A percentile compares a stretch with the other conserved stretches of the same genome.
Evolutionary conservation across 331 rosid genomes (phyloP).

Genomic region (Rosa hybrid): DNA sequence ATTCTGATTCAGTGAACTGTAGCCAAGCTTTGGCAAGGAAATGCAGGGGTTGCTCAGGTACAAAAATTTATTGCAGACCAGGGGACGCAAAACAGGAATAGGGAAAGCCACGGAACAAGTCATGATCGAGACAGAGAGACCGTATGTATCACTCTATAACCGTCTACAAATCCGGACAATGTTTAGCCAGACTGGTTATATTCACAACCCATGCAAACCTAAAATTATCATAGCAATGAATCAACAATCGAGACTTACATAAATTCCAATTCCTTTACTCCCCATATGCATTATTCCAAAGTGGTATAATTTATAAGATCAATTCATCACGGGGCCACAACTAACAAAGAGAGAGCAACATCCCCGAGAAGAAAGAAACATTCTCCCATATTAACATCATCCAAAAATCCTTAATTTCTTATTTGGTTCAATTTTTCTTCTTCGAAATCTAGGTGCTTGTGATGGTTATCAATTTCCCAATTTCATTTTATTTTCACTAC

Average conservation of each 20-base stretch:
- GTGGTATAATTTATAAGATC: not conserved
- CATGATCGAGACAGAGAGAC: not conserved
- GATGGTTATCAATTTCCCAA: not conserved
- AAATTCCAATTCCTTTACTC: not conserved
- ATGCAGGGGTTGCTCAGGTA: conserved; percentile 1
- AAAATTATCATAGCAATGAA: not conserved
- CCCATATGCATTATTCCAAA: not conserved
- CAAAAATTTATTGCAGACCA: conserved; percentile 16
- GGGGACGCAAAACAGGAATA: not conserved
- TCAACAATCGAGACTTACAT: not conserved
- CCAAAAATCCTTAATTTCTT: not conserved
- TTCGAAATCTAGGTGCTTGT: not conserved
- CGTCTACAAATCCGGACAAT: not conserved
- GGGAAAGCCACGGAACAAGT: conserved; percentile 2
- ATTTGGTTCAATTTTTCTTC: not conserved
- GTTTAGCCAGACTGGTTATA: not conserved
- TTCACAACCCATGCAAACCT: conserved; percentile 1
- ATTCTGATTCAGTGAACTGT: conserved; percentile 26
- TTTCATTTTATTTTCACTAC: not conserved
- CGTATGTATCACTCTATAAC: not conserved
- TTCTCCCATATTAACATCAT: not conserved
- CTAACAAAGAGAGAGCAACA: not conserved
- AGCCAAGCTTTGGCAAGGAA: conserved; percentile 14
- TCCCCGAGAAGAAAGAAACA: not conserved
- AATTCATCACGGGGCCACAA: not conserved